Percentiles rank a stretch among this genome's conserved stretches.
These are phyloP conservation scores for Linnemannia hyalina DNA, from an alignment of 192 early-diverging fungal species.

Conservation along the genomic window DNA sequence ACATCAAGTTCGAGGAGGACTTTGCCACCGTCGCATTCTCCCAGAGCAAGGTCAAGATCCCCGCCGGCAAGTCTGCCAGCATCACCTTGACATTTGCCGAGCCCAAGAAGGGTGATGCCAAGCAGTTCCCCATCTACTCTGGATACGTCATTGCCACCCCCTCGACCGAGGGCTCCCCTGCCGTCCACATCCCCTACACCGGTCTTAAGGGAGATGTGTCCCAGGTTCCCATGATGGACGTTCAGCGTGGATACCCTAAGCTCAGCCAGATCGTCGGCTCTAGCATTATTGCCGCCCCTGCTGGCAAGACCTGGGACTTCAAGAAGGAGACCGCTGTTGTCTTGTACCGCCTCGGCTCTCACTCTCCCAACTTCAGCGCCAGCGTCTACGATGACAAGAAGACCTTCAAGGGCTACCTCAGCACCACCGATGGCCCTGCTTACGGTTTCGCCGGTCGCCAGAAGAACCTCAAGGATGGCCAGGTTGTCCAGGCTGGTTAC, in stretches of 20 bases:
- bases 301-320: constrained; percentile 13
- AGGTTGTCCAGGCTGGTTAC: constrained; percentile 2
- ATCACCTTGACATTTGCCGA: constrained; percentile 34
- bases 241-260: constrained; percentile 22
- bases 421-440: constrained; percentile 1
- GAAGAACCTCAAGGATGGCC: constrained; percentile 6
- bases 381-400: constrained; percentile 19
- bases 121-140: constrained; percentile 58
- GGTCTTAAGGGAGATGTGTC: constrained; percentile 59
- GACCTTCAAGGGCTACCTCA: constrained; percentile 25
- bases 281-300: background rate
- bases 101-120: constrained; percentile 35
- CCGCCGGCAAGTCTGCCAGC: constrained; percentile 30
- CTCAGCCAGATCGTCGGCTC: constrained; percentile 1
- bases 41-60: constrained; percentile 36
- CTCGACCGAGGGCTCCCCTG: constrained; percentile 22
- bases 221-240: constrained; percentile 61
- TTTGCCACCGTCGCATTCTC: constrained; percentile 37
- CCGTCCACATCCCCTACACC: constrained; percentile 61
- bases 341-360: constrained; percentile 35
- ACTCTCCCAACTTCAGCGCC: constrained; percentile 25
- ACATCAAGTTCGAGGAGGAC: constrained; percentile 19
- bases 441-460: constrained; percentile 26
- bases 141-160: constrained; percentile 59
- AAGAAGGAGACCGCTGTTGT: constrained; percentile 6